Conservation (phyloP, 2,329 filamentous ascomycete species). For the Dothistroma pini region DNA sequence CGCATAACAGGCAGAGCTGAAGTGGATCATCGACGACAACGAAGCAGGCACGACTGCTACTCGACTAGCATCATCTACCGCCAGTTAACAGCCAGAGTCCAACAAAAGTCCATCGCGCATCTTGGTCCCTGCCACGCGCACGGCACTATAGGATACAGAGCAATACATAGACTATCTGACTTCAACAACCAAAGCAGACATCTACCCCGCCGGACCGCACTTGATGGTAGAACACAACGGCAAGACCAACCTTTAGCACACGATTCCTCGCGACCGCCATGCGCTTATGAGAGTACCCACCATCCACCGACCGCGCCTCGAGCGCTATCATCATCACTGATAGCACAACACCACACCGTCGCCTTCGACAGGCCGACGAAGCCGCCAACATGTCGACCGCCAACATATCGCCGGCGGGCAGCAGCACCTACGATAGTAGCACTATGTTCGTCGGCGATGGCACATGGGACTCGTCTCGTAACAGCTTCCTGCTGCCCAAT, state of each 20-base stretch:
- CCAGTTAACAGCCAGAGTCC: neutral
- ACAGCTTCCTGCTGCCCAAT: conserved; percentile 75
- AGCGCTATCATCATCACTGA: conserved; percentile 7
- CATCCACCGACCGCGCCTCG: conserved; percentile 7
- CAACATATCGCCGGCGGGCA: conserved; percentile 63
- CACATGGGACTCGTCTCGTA: conserved; percentile 75
- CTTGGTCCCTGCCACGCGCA: neutral
- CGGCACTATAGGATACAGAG: neutral
- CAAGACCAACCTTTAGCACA: neutral
- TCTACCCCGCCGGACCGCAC: neutral
- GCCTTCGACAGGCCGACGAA: conserved; percentile 3
- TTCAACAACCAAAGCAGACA: neutral
- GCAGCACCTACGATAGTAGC: conserved; percentile 67
- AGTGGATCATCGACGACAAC: neutral
- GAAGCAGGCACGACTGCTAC: neutral
- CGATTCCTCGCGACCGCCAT: conserved; percentile 3
- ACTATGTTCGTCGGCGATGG: conserved; percentile 77
- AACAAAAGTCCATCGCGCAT: neutral
- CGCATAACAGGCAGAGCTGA: neutral
- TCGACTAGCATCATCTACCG: neutral
- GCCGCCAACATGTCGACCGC: conserved; percentile 27
- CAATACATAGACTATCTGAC: neutral
- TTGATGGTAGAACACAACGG: neutral
- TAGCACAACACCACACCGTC: neutral
- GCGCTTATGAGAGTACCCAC: conserved; percentile 7